Conservation (phyloP, 805 yeast genomes). For the Wickerhamomyces alni region DNA sequence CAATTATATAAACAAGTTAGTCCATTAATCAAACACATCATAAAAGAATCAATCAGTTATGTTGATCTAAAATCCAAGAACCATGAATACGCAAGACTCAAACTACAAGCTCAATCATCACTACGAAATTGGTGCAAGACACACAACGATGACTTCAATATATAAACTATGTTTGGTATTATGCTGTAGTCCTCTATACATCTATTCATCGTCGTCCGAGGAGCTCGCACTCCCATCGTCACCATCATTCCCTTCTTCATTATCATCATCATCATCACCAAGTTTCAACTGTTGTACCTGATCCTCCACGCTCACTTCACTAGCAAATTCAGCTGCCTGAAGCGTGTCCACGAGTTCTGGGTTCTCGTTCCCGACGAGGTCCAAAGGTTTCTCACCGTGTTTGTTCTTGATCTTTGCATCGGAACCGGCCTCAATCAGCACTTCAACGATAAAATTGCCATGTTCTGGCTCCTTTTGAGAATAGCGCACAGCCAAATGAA, state of each 20-base stretch:
- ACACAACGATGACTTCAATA: constrained; percentile 35
- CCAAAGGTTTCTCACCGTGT: constrained; percentile 68
- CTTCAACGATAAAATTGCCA: constrained; percentile 72
- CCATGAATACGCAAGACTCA: constrained; percentile 24
- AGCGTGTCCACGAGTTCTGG: constrained; percentile 54
- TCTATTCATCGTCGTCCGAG: constrained; percentile 16
- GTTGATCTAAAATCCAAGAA: constrained; percentile 25
- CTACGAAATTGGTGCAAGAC: constrained; percentile 45
- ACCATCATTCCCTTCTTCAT: constrained; percentile 27
- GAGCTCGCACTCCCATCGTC: constrained; percentile 12
- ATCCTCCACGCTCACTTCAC: constrained; percentile 17
- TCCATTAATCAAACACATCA: constrained; percentile 13
- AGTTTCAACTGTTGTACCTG: constrained; percentile 24
- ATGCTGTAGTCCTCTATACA: neutral
- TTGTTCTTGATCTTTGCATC: constrained; percentile 63
- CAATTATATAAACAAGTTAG: constrained; percentile 17
- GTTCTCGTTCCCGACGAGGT: constrained; percentile 51
- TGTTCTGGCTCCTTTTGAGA: constrained; percentile 78
- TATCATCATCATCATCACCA: constrained; percentile 27
- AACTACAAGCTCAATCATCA: constrained; percentile 23
- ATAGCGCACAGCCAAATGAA: constrained; percentile 79
- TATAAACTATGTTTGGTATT: neutral
- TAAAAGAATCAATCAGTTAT: constrained; percentile 19
- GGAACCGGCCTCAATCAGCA: constrained; percentile 86
- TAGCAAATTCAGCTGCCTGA: constrained; percentile 81